Conservation (phyloP, 345 rosid genomes). For the Salix exigua region DNA sequence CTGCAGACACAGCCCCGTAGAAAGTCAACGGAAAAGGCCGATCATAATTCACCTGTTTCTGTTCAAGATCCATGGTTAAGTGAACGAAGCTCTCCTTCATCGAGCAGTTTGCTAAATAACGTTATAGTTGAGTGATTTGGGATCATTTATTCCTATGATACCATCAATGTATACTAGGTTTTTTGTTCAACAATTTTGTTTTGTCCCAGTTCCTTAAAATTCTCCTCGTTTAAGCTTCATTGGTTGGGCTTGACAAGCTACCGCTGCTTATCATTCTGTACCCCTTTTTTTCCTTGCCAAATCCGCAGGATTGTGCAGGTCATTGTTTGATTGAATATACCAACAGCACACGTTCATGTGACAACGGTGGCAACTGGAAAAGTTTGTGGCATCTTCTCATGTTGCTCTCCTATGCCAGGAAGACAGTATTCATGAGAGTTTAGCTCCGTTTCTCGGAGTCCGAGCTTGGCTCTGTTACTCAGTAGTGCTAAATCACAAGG, state of each 20-base stretch:
- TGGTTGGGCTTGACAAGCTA: neutral
- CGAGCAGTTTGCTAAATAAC: constrained; percentile 35
- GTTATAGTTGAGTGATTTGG: constrained; percentile 19
- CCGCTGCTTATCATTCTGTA: neutral
- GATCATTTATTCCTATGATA: neutral
- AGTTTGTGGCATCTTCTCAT: neutral
- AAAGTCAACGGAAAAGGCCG: constrained; percentile 23
- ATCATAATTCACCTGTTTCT: constrained; percentile 36
- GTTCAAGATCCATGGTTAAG: constrained; percentile 45
- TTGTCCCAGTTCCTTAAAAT: neutral
- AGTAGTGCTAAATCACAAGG: neutral
- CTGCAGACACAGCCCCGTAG: constrained; percentile 12
- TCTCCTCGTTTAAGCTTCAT: neutral
- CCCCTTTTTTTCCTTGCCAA: neutral
- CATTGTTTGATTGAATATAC: neutral
- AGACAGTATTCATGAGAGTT: neutral
- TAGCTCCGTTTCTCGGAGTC: neutral
- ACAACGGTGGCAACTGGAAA: neutral
- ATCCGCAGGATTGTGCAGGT: neutral
- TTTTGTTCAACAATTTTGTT: neutral
- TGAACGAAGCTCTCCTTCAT: constrained; percentile 56
- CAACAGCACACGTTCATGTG: neutral
- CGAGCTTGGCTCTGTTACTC: neutral
- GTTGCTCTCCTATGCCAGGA: neutral
- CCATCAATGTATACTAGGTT: neutral